These are phyloP conservation scores for Xylaria curta DNA, from an alignment of 495 filamentous ascomycete genomes.

Conservation along the genomic window DNA sequence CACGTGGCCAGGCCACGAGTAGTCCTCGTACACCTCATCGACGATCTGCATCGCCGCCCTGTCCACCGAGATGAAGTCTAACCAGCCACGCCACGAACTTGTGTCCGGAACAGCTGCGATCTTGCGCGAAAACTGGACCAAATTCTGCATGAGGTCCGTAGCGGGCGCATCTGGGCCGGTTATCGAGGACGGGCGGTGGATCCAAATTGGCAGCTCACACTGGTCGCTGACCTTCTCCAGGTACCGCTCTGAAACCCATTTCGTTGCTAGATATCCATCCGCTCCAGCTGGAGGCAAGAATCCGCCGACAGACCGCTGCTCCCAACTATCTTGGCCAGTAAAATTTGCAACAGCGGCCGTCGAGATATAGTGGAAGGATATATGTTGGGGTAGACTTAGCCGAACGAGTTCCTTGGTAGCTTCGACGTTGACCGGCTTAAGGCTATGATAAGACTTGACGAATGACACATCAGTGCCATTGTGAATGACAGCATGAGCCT, in stretches of 20 bases:
- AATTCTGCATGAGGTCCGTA: background rate
- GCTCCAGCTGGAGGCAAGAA: background rate
- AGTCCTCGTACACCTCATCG: background rate
- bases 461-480: constrained; percentile 59
- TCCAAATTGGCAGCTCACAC: background rate
- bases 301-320: background rate
- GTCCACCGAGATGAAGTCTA: constrained; percentile 9
- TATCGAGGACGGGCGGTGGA: background rate
- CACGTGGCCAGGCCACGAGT: constrained; percentile 10
- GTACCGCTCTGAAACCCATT: background rate
- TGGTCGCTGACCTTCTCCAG: background rate
- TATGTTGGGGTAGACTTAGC: constrained; percentile 38
- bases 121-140: background rate
- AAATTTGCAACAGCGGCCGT: constrained; percentile 41
- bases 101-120: background rate
- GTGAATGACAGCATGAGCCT: constrained; percentile 54
- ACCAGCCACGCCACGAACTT: background rate
- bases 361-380: constrained; percentile 61
- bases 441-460: constrained; percentile 54
- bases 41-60: background rate
- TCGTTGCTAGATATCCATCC: background rate
- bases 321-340: background rate
- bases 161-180: background rate
- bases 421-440: constrained; percentile 55
- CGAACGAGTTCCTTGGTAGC: constrained; percentile 46